Evolutionary conservation across 2,329 filamentous ascomycete species (phyloP).

Genomic region (Trichoderma sp.): DNA sequence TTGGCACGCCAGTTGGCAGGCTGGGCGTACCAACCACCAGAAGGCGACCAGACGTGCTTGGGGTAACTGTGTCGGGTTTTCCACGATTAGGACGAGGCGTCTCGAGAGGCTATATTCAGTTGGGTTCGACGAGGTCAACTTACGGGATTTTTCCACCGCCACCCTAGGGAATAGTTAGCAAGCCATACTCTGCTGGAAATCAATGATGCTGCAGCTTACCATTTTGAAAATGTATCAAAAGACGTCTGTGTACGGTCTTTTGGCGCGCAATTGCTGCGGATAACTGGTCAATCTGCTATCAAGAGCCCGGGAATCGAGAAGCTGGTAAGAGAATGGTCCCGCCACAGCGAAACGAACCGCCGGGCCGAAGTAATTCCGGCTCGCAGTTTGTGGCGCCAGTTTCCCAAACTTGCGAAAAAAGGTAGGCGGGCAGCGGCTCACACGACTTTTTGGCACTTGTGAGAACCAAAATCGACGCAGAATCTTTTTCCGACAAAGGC

Average conservation of each 20-base stretch:
- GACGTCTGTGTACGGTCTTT: constrained; percentile 31
- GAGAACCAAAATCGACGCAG: constrained; percentile 14
- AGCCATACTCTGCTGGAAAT: constrained; percentile 26
- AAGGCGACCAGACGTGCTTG: constrained; percentile 98
- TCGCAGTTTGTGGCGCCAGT: not conserved
- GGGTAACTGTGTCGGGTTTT: constrained; percentile 66
- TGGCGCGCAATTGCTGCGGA: constrained; percentile 33
- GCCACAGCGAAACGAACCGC: not conserved
- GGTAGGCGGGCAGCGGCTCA: constrained; percentile 21
- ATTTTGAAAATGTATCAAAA: constrained; percentile 52
- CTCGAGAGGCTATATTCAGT: not conserved
- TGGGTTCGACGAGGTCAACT: constrained; percentile 47
- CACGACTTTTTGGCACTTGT: constrained; percentile 22
- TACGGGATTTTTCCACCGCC: constrained; percentile 70
- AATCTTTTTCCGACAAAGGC: constrained; percentile 11
- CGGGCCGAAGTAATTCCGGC: constrained; percentile 26
- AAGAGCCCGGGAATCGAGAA: constrained; percentile 15
- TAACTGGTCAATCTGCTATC: not conserved
- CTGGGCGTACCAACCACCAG: constrained; percentile 96
- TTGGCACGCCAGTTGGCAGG: constrained; percentile 94
- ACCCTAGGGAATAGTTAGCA: constrained; percentile 58
- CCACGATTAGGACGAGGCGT: not conserved
- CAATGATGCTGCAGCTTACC: constrained; percentile 57
- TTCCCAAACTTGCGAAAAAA: constrained; percentile 13
- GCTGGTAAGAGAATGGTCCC: not conserved